Evolutionary conservation across 352 stramenopile genomes (phyloP).

Genomic region (Peronospora destructor): DNA sequence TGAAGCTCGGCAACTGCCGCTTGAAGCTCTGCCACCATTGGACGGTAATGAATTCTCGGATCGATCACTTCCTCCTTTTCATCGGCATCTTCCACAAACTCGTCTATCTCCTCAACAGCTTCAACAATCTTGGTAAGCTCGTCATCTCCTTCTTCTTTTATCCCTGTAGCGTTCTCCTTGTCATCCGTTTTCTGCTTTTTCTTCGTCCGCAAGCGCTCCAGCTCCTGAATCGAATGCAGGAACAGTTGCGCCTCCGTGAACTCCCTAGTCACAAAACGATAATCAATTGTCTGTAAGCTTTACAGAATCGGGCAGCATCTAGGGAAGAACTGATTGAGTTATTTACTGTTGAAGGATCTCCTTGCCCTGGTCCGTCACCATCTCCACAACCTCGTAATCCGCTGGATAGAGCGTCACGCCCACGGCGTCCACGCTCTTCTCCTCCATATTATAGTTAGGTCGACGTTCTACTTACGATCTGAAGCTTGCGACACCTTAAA

Average conservation of each 20-base stretch:
- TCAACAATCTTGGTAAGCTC: slow-evolving; percentile 27
- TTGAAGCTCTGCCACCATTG: slow-evolving; percentile 80
- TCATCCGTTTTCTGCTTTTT: slow-evolving; percentile 36
- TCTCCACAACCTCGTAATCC: slow-evolving; percentile 72
- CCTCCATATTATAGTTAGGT: slow-evolving; percentile 32
- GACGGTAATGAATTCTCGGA: slow-evolving; percentile 76
- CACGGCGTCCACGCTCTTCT: slow-evolving; percentile 39
- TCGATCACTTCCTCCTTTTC: slow-evolving; percentile 75
- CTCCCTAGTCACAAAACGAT: slow-evolving; percentile 34
- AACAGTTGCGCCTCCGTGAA: slow-evolving; percentile 81
- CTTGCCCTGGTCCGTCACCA: slow-evolving; percentile 70
- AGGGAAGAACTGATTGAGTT: background rate
- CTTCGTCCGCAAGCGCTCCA: slow-evolving; percentile 61
- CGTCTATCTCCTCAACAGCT: slow-evolving; percentile 19
- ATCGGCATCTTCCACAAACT: slow-evolving; percentile 21
- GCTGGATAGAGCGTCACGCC: slow-evolving; percentile 74
- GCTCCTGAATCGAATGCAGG: slow-evolving; percentile 74
- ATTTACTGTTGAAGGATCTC: slow-evolving; percentile 73
- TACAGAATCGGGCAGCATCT: slow-evolving; percentile 2
- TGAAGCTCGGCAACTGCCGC: slow-evolving; percentile 69
- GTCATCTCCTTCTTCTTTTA: slow-evolving; percentile 26
- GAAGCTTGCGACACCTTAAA: slow-evolving; percentile 1
- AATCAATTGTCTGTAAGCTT: slow-evolving; percentile 4
- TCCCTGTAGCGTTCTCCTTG: slow-evolving; percentile 6
- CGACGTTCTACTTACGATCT: background rate